Evolutionary conservation across 192 early-diverging fungal species (phyloP).

Genomic region (Coemansia sp.): DNA sequence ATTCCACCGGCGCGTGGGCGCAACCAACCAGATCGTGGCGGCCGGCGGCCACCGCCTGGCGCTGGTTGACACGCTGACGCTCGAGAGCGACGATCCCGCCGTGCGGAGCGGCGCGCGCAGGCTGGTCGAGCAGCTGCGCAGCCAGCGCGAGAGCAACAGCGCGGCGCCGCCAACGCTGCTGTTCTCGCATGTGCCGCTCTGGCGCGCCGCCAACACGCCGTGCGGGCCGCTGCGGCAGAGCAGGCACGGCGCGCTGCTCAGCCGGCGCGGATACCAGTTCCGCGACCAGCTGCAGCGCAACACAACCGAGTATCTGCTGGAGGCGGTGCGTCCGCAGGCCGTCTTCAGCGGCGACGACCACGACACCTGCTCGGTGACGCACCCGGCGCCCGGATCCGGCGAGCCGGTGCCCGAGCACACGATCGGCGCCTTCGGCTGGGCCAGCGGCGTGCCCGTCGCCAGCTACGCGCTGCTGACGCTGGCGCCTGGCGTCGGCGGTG

Average conservation of each 20-base stretch:
- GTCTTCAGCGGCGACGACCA: conserved; percentile 94
- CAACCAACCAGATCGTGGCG: conserved; percentile 57
- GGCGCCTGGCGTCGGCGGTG: not conserved
- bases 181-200: conserved; percentile 85
- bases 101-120: conserved; percentile 14
- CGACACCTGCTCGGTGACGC: conserved; percentile 76
- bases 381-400: conserved; percentile 11
- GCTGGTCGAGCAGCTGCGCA: conserved; percentile 20
- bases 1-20: conserved; percentile 58
- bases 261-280: conserved; percentile 82
- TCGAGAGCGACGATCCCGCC: conserved; percentile 42
- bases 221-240: conserved; percentile 73
- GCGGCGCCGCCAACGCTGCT: conserved; percentile 56
- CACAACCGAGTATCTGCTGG: conserved; percentile 62
- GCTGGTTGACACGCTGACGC: conserved; percentile 74
- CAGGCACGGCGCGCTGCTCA: conserved; percentile 39
- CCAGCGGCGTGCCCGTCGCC: conserved; percentile 58
- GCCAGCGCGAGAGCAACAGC: not conserved
- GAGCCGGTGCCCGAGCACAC: conserved; percentile 54
- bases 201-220: conserved; percentile 60
- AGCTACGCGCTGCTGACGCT: conserved; percentile 61
- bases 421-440: conserved; percentile 64
- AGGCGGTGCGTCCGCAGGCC: conserved; percentile 60
- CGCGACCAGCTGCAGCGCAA: conserved; percentile 72
- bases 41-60: conserved; percentile 67